Evolutionary conservation across 805 yeast genomes (phyloP).

Genomic region (Sugiyamaella boreocaroliniensis): DNA sequence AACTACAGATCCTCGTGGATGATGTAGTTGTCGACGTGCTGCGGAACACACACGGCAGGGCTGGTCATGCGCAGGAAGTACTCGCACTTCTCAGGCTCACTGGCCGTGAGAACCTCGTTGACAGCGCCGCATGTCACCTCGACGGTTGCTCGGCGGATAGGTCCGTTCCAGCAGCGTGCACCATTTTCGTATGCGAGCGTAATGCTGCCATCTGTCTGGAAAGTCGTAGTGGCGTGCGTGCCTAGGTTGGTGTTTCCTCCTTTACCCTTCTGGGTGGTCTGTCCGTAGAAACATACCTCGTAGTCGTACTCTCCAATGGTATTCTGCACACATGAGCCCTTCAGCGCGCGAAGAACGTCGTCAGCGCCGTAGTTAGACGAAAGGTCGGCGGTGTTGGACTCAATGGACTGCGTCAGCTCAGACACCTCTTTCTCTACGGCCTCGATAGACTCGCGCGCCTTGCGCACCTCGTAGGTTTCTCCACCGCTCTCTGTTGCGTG

Average conservation of each 20-base stretch:
- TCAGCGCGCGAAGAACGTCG: constrained; percentile 56
- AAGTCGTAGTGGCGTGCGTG: constrained; percentile 17
- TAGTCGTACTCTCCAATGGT: constrained; percentile 68
- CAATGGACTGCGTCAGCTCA: constrained; percentile 17
- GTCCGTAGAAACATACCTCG: constrained; percentile 50
- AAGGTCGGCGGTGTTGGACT: constrained; percentile 17
- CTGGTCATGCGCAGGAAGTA: constrained; percentile 44
- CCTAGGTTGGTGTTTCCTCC: constrained; percentile 51
- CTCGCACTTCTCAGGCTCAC: constrained; percentile 85
- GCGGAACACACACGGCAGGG: constrained; percentile 27
- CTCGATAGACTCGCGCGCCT: constrained; percentile 17
- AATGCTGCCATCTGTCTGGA: constrained; percentile 27
- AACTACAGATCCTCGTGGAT: background rate
- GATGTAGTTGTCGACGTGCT: constrained; percentile 3
- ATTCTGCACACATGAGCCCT: constrained; percentile 41
- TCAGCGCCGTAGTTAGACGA: constrained; percentile 45
- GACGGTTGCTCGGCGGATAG: constrained; percentile 63
- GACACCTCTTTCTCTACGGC: constrained; percentile 13
- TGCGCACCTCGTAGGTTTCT: constrained; percentile 13
- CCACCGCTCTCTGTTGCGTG: background rate
- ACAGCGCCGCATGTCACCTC: constrained; percentile 60
- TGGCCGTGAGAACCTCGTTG: constrained; percentile 52
- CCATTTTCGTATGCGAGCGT: constrained; percentile 50
- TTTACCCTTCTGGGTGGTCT: constrained; percentile 49
- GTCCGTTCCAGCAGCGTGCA: constrained; percentile 92